Conservation (phyloP, 2,329 filamentous ascomycete genomes). For the Colletotrichum salicis region DNA sequence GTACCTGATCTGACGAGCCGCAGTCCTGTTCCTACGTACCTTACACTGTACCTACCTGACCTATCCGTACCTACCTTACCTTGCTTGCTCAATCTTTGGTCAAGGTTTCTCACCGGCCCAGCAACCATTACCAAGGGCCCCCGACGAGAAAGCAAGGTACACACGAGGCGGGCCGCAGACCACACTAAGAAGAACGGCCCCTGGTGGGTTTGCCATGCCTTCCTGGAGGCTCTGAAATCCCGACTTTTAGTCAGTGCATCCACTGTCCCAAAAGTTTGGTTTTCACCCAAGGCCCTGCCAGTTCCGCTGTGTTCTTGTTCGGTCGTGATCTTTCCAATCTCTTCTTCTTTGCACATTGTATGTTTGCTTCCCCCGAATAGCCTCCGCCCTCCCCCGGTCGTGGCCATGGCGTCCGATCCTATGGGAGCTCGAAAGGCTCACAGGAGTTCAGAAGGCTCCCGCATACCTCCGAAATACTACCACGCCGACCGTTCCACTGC, state of each 20-base stretch:
- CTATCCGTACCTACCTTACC: neutral
- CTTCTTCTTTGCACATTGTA: constrained; percentile 3
- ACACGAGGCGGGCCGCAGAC: constrained; percentile 7
- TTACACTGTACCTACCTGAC: constrained; percentile 1
- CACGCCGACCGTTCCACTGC: constrained; percentile 13
- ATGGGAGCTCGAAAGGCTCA: constrained; percentile 37
- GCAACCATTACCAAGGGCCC: neutral
- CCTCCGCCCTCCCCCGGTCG: constrained; percentile 19
- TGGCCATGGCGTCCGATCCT: constrained; percentile 36
- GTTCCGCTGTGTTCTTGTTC: neutral
- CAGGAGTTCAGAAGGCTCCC: constrained; percentile 38
- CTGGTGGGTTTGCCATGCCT: constrained; percentile 34
- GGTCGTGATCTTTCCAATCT: neutral
- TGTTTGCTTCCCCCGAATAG: constrained; percentile 22
- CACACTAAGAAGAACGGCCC: constrained; percentile 29
- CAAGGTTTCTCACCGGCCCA: neutral
- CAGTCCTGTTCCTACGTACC: constrained; percentile 2
- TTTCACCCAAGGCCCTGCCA: constrained; percentile 13
- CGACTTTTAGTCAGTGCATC: constrained; percentile 36
- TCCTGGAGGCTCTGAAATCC: constrained; percentile 33
- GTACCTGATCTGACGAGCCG: constrained; percentile 14
- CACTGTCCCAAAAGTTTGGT: constrained; percentile 33
- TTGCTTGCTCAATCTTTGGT: neutral
- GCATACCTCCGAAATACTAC: constrained; percentile 28
- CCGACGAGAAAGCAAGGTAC: constrained; percentile 4